Percentiles rank a stretch among this genome's conserved stretches.
Conservation (phyloP, 306 rosid genomes). For the Chamaecrista fasciculata region DNA sequence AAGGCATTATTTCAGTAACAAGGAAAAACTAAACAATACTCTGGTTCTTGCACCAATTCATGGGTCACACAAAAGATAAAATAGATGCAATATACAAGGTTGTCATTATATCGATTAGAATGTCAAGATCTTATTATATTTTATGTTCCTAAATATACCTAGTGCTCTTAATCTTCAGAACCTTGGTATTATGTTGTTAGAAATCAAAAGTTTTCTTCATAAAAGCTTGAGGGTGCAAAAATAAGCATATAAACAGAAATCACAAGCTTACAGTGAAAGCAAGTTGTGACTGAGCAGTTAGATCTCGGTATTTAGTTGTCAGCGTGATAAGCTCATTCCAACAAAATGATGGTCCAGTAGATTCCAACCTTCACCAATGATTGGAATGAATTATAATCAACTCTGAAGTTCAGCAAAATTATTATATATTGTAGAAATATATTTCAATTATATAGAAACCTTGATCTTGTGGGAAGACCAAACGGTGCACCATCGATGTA, state of each 20-base stretch:
- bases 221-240: slow-evolving; percentile 18
- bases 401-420: background rate
- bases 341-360: slow-evolving; percentile 63
- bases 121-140: too few relatives aligned
- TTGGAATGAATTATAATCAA: slow-evolving; percentile 22
- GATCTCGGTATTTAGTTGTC: slow-evolving; percentile 84
- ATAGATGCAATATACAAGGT: background rate
- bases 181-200: background rate
- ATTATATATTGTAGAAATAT: background rate
- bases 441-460: slow-evolving; percentile 42
- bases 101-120: too few relatives aligned
- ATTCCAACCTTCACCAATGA: slow-evolving; percentile 71
- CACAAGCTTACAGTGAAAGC: slow-evolving; percentile 69
- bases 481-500: slow-evolving; percentile 88
- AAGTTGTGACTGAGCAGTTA: slow-evolving; percentile 90
- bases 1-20: background rate
- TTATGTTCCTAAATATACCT: too few relatives aligned
- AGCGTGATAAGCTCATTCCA: slow-evolving; percentile 90
- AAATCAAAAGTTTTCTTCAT: slow-evolving; percentile 14
- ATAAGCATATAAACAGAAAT: slow-evolving; percentile 22
- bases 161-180: too few relatives aligned
- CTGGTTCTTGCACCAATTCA: slow-evolving; percentile 5
- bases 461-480: slow-evolving; percentile 89
- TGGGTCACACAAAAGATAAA: background rate
- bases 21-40: slow-evolving; percentile 18